phyloP scores from a whole-genome alignment of 2,329 filamentous ascomycete species.

The Cercospora janseana region DNA sequence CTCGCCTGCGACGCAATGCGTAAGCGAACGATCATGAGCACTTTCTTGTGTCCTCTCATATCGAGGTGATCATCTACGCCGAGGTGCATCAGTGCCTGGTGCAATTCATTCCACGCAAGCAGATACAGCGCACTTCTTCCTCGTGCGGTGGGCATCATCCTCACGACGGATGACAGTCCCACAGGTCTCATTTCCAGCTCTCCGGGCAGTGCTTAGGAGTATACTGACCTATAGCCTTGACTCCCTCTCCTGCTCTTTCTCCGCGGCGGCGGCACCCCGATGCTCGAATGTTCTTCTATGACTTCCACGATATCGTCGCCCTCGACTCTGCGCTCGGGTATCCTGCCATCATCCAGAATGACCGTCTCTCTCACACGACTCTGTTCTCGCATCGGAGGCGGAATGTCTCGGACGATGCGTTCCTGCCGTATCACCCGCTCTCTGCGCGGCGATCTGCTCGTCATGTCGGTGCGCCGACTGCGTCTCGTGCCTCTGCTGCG shows the following conservation, averaged over 20 bases:
- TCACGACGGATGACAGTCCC: too few relatives aligned
- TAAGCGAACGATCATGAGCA: slow-evolving; percentile 16
- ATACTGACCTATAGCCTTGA: slow-evolving; percentile 51
- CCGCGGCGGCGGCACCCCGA: slow-evolving; percentile 40
- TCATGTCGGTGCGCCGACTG: slow-evolving; percentile 35
- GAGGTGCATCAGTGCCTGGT: slow-evolving; percentile 15
- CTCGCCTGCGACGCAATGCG: slow-evolving; percentile 21
- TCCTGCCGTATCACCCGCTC: slow-evolving; percentile 38
- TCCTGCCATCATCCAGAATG: slow-evolving; percentile 44
- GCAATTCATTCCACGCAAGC: too few relatives aligned
- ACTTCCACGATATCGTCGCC: slow-evolving; percentile 59
- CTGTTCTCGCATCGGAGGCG: slow-evolving; percentile 29
- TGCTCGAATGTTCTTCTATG: slow-evolving; percentile 54
- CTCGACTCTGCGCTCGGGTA: slow-evolving; percentile 42
- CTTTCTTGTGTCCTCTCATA: neutral
- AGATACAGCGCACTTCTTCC: too few relatives aligned
- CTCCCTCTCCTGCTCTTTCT: slow-evolving; percentile 40
- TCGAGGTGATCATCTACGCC: slow-evolving; percentile 10
- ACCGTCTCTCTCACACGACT: slow-evolving; percentile 38
- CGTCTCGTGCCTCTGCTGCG: slow-evolving; percentile 29
- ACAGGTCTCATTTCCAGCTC: too few relatives aligned
- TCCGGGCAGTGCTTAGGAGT: too few relatives aligned
- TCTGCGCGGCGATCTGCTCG: slow-evolving; percentile 30
- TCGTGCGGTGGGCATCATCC: too few relatives aligned
- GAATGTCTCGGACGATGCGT: slow-evolving; percentile 36